Evolutionary conservation across 345 rosid species (phyloP).

Genomic region (Aethionema arabicum): DNA sequence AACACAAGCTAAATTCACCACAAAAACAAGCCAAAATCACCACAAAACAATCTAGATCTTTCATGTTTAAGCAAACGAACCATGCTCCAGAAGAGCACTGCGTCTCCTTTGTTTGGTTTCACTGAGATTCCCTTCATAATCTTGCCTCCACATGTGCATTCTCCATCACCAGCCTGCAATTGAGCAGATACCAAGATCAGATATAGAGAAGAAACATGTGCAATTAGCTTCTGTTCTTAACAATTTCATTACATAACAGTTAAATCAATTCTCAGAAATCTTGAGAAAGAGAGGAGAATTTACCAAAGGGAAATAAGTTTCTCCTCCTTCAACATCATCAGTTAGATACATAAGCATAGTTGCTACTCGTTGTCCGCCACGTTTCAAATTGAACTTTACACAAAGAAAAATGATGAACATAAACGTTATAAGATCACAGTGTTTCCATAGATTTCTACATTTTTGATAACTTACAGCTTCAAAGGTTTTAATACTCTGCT

Average conservation of each 20-base stretch:
- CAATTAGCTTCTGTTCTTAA: no score
- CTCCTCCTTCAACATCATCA: constrained; percentile 91
- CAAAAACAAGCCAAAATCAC: no score
- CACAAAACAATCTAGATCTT: background rate
- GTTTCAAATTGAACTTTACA: constrained; percentile 76
- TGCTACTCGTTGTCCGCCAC: constrained; percentile 92
- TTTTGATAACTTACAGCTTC: background rate
- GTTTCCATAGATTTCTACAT: background rate
- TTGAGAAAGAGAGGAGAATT: constrained; percentile 1
- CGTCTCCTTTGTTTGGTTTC: constrained; percentile 85
- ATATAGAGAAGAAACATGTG: background rate
- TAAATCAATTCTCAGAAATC: no score
- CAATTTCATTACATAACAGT: no score
- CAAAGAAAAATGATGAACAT: constrained; percentile 1
- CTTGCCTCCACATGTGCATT: constrained; percentile 87
- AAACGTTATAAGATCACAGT: background rate
- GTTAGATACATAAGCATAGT: constrained; percentile 94
- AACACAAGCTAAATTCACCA: background rate
- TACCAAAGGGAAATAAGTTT: constrained; percentile 95
- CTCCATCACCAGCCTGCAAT: constrained; percentile 82
- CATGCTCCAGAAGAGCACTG: constrained; percentile 99
- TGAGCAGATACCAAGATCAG: background rate
- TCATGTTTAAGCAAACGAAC: constrained; percentile 48
- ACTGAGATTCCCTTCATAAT: constrained; percentile 72
- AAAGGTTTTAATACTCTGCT: background rate